Conservation (phyloP, 78 protist genomes). For the Dictyostelium purpureum region DNA sequence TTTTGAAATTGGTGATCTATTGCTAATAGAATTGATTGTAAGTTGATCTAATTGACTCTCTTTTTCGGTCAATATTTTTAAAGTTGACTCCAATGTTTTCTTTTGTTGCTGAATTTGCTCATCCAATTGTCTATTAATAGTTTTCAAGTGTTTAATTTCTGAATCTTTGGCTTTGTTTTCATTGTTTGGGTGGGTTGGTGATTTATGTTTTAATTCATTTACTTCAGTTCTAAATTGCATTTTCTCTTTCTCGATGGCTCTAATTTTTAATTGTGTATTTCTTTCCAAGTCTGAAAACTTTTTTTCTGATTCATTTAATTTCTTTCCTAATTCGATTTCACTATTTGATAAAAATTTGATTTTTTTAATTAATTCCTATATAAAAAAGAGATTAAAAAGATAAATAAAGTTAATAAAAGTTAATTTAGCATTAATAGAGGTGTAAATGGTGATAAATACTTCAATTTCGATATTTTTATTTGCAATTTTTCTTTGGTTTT, state of each 20-base stretch:
- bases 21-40: not conserved
- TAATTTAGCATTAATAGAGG: too few relatives aligned
- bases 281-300: slow-evolving; percentile 18
- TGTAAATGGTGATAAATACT: not conserved
- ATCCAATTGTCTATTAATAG: not conserved
- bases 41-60: slow-evolving; percentile 3
- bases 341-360: not conserved
- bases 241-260: slow-evolving; percentile 56
- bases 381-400: not conserved
- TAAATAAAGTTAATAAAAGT: too few relatives aligned
- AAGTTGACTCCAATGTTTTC: not conserved
- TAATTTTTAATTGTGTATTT: slow-evolving; percentile 38
- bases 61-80: not conserved
- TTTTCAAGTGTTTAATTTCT: slow-evolving; percentile 12
- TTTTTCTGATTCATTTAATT: slow-evolving; percentile 2
- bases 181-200: too few relatives aligned
- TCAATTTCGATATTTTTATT: slow-evolving; percentile 30
- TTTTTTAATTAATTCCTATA: slow-evolving; percentile 2
- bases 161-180: slow-evolving; percentile 3
- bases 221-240: slow-evolving; percentile 16
- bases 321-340: not conserved
- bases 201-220: slow-evolving; percentile 37
- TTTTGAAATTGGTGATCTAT: not conserved
- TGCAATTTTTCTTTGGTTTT: slow-evolving; percentile 3
- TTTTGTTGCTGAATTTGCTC: slow-evolving; percentile 1